Evolutionary conservation across 768 basidiomycete species (phyloP), one percentile per base, ranked within the genome.

Genomic region (Macrocybe gigantea): DNA sequence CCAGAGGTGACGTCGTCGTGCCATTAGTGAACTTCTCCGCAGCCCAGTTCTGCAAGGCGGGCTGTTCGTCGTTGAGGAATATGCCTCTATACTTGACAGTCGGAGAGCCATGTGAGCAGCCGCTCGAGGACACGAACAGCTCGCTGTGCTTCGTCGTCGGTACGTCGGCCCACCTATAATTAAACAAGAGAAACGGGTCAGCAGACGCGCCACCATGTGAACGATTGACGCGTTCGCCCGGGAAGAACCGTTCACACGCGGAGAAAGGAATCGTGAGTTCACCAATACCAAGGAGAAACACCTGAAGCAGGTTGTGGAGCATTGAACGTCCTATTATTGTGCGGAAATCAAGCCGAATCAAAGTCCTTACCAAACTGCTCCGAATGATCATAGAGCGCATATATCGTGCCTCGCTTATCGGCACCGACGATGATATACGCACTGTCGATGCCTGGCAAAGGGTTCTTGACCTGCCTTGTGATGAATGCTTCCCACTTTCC

Each of bases 41-140:
- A 10, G 83, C 85, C 86, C 86, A 88, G 54, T 77, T 80, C 53
- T 80, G 78, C 44, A 87, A 59, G 30, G 79, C 78, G 6, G 86
- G 86, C 56, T 85, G 80, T 59, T 88, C 86, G 53, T 88, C 85
- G 58, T 88, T 88, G 52, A 88, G 63, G 68, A 88, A 83, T 38
- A 86, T 76, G 10, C 79, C 85, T 33, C 85, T 76, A 55, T 82
- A 86, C 57, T 85, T 79, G 48, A 88, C 82, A 6, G 78, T 79
- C 2, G 85, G 84, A 11, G 71, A 57, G 37, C 81, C 84, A 62
- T 85, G 83, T 5, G 72, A 64, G 58, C 75, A 77, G 12, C 75
- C 75, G 33, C 55, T 56, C 22, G 68, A 51, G 1, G 70, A 53
- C 9, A 79, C 73, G 52, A 74, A 79, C 22, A 87, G 50, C 33